These are phyloP conservation scores for Wickerhamiella siamensis DNA, from an alignment of 805 yeast species.

Conservation along the genomic window DNA sequence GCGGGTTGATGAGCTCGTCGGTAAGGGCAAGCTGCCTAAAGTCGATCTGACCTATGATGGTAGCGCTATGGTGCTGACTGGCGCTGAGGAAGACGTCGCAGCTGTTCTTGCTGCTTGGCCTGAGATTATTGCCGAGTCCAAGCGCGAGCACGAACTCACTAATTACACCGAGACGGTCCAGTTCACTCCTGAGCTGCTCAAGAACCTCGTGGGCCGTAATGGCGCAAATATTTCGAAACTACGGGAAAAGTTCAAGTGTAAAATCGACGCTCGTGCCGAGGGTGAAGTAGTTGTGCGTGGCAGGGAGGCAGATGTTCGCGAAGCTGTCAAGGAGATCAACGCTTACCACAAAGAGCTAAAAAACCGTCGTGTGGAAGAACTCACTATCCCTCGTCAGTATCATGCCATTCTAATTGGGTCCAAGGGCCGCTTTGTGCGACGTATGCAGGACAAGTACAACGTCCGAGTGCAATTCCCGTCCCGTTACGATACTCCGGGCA, in stretches of 20 bases:
- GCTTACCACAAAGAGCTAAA: constrained; percentile 60
- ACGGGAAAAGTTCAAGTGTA: constrained; percentile 60
- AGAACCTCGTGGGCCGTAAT: constrained; percentile 79
- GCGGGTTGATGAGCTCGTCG: constrained; percentile 5
- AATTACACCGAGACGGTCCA: constrained; percentile 34
- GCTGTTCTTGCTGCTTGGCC: constrained; percentile 39
- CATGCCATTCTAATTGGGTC: constrained; percentile 78
- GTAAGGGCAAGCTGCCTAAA: constrained; percentile 16
- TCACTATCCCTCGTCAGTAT: constrained; percentile 60
- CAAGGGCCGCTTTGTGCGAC: constrained; percentile 63
- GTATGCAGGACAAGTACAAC: constrained; percentile 75
- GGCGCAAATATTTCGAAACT: constrained; percentile 61
- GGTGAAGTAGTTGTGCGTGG: constrained; percentile 56
- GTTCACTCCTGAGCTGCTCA: constrained; percentile 53
- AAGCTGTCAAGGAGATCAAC: constrained; percentile 45
- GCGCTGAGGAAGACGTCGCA: constrained; percentile 49
- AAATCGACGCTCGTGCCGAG: constrained; percentile 54
- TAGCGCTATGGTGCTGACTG: constrained; percentile 45
- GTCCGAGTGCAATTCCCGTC: constrained; percentile 66
- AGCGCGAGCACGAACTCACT: constrained; percentile 34
- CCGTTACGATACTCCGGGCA: background rate
- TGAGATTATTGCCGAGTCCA: constrained; percentile 40
- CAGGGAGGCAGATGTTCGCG: constrained; percentile 60
- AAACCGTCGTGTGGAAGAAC: constrained; percentile 55
- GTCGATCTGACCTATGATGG: constrained; percentile 23